phyloP scores from a whole-genome alignment of 2,329 filamentous ascomycete species.

The Daldinia eschscholtzii region DNA sequence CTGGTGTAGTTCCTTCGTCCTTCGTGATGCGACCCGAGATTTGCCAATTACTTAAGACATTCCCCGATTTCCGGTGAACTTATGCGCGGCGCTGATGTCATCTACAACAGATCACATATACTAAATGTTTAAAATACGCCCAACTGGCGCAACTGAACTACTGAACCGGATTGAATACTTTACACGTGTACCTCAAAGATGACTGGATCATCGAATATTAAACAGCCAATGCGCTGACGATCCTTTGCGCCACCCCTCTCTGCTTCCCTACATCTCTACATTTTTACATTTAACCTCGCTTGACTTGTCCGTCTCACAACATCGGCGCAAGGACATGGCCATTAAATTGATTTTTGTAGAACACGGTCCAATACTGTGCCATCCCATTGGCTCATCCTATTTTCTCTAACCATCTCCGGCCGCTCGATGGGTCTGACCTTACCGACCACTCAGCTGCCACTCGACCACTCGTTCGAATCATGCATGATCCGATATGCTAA shows the following conservation, averaged over 20 bases:
- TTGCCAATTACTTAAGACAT: conserved; percentile 5
- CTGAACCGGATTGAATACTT: not conserved
- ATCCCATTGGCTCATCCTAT: conserved; percentile 31
- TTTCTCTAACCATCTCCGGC: conserved; percentile 13
- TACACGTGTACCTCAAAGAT: conserved; percentile 25
- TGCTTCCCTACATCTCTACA: not conserved
- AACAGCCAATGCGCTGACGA: conserved; percentile 27
- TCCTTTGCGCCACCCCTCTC: conserved; percentile 9
- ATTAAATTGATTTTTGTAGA: conserved; percentile 25
- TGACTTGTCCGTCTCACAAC: conserved; percentile 24
- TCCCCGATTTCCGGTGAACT: conserved; percentile 6
- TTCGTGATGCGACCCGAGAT: conserved; percentile 10
- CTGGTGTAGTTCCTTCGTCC: not conserved
- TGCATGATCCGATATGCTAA: not conserved
- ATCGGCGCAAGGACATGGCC: conserved; percentile 19
- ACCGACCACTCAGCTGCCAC: not conserved
- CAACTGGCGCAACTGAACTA: not conserved
- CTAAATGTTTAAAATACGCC: not conserved
- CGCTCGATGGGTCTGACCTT: conserved; percentile 1
- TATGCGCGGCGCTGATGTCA: conserved; percentile 32
- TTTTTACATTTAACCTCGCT: conserved; percentile 15
- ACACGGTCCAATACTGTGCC: conserved; percentile 35
- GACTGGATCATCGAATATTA: conserved; percentile 24
- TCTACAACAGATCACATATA: conserved; percentile 6
- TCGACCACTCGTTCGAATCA: not conserved